These are phyloP conservation scores for Fusarium sp. DNA, from an alignment of 2,329 filamentous ascomycete genomes.

Conservation along the genomic window DNA sequence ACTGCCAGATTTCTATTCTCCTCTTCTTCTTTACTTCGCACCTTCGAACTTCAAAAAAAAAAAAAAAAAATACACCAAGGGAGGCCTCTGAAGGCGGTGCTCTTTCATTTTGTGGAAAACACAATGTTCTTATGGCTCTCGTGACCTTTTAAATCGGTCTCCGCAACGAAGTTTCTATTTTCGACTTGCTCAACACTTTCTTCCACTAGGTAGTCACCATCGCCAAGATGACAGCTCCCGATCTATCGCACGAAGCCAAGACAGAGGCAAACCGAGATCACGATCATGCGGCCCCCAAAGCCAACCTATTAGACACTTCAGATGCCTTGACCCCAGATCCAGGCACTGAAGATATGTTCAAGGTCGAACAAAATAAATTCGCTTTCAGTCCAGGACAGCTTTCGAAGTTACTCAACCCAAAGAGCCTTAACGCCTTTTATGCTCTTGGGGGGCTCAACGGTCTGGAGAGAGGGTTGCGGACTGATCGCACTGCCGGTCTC, in stretches of 20 bases:
- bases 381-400: slow-evolving; percentile 88
- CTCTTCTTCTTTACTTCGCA: background rate
- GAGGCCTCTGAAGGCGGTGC: slow-evolving; percentile 19
- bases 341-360: slow-evolving; percentile 80
- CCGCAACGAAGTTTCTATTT: background rate
- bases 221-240: slow-evolving; percentile 39
- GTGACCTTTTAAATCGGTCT: background rate
- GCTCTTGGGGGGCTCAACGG: slow-evolving; percentile 81
- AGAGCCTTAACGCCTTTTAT: slow-evolving; percentile 81
- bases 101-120: background rate
- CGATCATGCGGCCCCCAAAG: slow-evolving; percentile 23
- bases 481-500: slow-evolving; percentile 75
- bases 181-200: background rate
- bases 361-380: slow-evolving; percentile 83
- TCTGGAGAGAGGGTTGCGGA: slow-evolving; percentile 80
- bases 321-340: slow-evolving; percentile 68
- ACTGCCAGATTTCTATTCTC: slow-evolving; percentile 7
- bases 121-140: background rate
- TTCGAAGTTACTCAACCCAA: slow-evolving; percentile 84
- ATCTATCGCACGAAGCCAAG: slow-evolving; percentile 35
- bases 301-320: slow-evolving; percentile 44
- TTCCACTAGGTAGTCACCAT: slow-evolving; percentile 15
- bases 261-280: slow-evolving; percentile 14
- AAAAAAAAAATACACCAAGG: background rate
- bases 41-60: background rate